Base-by-base conservation (phyloP, 768 basidiomycete genomes). In the Phylloporus arenicola region DNA sequence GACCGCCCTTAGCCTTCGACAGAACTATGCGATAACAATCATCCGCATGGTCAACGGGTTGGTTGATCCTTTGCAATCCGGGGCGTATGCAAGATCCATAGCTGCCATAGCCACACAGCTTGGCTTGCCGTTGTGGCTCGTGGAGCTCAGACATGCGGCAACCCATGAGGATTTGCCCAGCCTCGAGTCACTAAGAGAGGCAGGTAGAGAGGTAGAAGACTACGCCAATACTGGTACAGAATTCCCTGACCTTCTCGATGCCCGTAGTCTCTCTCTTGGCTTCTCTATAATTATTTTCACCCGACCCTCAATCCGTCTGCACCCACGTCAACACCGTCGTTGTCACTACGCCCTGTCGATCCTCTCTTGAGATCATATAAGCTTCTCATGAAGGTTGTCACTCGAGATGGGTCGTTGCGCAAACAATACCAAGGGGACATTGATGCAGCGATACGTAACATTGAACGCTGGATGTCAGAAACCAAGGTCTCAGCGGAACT, bases 101-200 rank as follows among this genome's bases (percentile, higher is more conserved):
- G 82, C 88, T 0, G 82, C 86, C 35, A 88, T 99, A 54, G 92
- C 95, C 1, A 73, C 76, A 3, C 89, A 94, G 60, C 78, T 99
- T 11, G 86, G 86, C 0, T 73, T 99, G 2, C 95, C 96, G 0
- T 70, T 76, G 0, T 93, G 88, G 85, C 75, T 98, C 10, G 93
- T 99, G 12, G 91, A 95, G 57, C 74, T 98, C 11, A 78, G 96
- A 35, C 96, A 98, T 71, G 90, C 92, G 24, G 90, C 91, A 12
- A 99, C 96, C 1, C 96, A 98, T 61, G 95, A 98, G 61, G 91
- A 95, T 53, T 71, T 98, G 12, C 96, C 95, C 0, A 85, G 85
- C 56, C 72, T 97, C 10, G 82, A 84, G 47, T 68, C 93, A 5
- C 75, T 96, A 16, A 78, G 86, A 47, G 82, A 89, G 51, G 92